phyloP scores from a whole-genome alignment of 2,329 filamentous ascomycete genomes.

The Teratosphaeria zuluensis region DNA sequence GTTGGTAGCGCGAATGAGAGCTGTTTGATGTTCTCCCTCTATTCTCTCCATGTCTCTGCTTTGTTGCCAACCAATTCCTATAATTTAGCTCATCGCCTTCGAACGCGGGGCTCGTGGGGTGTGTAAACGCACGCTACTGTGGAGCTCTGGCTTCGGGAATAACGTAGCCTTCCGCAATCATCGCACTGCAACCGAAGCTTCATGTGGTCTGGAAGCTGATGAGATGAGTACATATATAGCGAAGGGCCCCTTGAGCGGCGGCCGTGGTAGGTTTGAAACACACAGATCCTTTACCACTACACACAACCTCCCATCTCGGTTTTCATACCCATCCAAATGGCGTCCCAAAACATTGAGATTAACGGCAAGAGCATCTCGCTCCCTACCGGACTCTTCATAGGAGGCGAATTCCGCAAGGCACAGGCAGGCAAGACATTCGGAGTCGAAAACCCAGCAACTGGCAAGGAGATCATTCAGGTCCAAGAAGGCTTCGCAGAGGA shows the following conservation, averaged over 20 bases:
- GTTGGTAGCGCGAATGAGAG: no score
- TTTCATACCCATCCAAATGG: neutral
- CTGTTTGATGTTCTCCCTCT: no score
- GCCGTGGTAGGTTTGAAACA: neutral
- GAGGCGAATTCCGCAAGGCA: slow-evolving; percentile 63
- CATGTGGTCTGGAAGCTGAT: neutral
- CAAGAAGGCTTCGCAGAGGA: slow-evolving; percentile 43
- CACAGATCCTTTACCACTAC: neutral
- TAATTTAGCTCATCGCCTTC: neutral
- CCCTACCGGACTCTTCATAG: slow-evolving; percentile 65
- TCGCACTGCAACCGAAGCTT: neutral
- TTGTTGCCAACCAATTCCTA: no score
- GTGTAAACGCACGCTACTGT: neutral
- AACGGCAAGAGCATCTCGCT: slow-evolving; percentile 62
- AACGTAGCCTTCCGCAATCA: neutral
- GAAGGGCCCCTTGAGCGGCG: neutral
- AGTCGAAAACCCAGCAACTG: slow-evolving; percentile 44
- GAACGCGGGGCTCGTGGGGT: neutral
- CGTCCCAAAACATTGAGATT: slow-evolving; percentile 2
- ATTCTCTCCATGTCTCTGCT: no score
- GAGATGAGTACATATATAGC: neutral
- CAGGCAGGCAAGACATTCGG: slow-evolving; percentile 53
- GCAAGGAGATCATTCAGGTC: slow-evolving; percentile 29
- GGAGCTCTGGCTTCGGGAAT: neutral
- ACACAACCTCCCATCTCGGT: neutral